Evolutionary conservation across 768 basidiomycete species (phyloP), one percentile per base, ranked within the genome.

Genomic region (Pilatotrama ljubarskyi): DNA sequence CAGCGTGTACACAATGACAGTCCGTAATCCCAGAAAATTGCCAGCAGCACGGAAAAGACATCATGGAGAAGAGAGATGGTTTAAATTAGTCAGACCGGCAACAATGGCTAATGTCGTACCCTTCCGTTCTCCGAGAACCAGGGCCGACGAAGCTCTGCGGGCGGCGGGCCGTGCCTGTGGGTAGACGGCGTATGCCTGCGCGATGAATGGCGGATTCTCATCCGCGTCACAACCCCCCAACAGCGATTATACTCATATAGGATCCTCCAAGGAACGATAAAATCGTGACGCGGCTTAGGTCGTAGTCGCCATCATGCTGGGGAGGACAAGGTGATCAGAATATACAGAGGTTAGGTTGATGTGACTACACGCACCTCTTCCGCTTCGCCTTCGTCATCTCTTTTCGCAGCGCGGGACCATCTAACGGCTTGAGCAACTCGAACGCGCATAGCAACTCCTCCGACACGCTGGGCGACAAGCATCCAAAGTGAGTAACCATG

Each of bases 321-420:
- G 18, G 26, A n/a, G 15, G 43, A 55, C 2, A 40, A 0, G 41
- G 58, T 49, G 17, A 8, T 43, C 11, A 57, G 54, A 5, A n/a
- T 35, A 15, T 1, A 38, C 26, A 17, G 5, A 32, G 11, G 14
- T 36, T 10, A 48, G 24, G 24, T n/a, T n/a, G n/a, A n/a, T 15
- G 51, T 38, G 41, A 5, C 14, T 26, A 11, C 25, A 74, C 78
- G 53, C 61, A 91, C 93, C 93, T 96, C 83, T 97, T 97, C 82
- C 95, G 91, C 77, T 96, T 97, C 51, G 93, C 93, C 76, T 97
- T 97, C 41, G 93, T 95, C 95, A 98, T 97, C 74, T 98, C 95
- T 75, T 98, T 98, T 66, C 94, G 90, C 66, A 98, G 76, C 26
- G 95, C 95, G 24, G 94, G 90, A 8, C 92, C 93, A 69, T 98